Base-by-base conservation (phyloP, 2,329 filamentous ascomycete genomes). In the Aspergillus caelatus region DNA sequence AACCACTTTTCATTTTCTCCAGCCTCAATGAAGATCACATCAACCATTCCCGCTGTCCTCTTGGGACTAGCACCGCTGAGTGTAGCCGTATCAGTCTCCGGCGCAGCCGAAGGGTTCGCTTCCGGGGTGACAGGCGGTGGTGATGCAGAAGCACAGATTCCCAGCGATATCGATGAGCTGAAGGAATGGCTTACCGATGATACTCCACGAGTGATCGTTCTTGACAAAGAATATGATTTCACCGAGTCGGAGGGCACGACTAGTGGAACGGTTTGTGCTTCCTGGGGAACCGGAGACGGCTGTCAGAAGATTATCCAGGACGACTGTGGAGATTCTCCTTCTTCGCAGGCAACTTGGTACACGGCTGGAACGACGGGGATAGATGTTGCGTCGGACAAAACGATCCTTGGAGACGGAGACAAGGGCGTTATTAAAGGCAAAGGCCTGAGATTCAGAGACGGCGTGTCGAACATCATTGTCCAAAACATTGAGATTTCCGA, bases 121-220 rank as follows among this genome's bases (percentile, higher is more conserved):
- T 71, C 74, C 57, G 84, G 84, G 54, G 83, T 85, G 23, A 89
- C 86, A 9, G 87, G 87, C 45, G 87, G 87, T 65, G 86, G 85
- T 58, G 78, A 68, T 62, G 85, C 83, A n/a, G 74, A 78, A 3
- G 73, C 84, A 36, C 83, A 83, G 11, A 82, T 84, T 63, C 86
- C 86, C 19, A 78, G 75, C 8, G 83, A 79, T 56, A 84, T 76
- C 54, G 78, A 77, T 10, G 78, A 90, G 80, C 82, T 89, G 23
- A 82, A 83, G 70, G 79, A 75, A 36, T 88, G 86, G 76, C 81
- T 89, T 6, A 78, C 78, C 8, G 84, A 88, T 74, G 76, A 76
- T 60, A 75, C 77, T 14, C 71, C 85, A n/a, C 82, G 85, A 46
- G 82, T 83, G 63, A 88, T 89, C 68, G 79, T 88, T 53, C 79